Evolutionary conservation across 2,329 filamentous ascomycete genomes (phyloP).

Genomic region (Podosphaera leucotricha): DNA sequence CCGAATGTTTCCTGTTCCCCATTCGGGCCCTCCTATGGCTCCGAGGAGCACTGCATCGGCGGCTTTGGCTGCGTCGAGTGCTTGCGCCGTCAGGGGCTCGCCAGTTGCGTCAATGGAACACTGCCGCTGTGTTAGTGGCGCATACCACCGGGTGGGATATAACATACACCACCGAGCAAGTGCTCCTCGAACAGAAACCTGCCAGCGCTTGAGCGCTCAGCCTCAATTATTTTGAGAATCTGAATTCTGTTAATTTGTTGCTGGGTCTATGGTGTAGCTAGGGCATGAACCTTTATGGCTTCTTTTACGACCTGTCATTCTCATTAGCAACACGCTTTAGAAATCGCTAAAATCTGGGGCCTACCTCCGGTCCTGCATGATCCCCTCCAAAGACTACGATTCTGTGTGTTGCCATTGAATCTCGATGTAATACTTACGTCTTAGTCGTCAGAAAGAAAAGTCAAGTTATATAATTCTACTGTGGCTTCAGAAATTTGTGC

Average conservation of each 20-base stretch:
- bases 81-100: conserved; percentile 56
- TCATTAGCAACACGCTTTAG: conserved; percentile 3
- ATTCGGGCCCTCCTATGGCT: conserved; percentile 89
- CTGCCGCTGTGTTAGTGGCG: conserved; percentile 22
- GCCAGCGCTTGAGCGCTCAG: conserved; percentile 38
- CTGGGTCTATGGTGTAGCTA: background rate
- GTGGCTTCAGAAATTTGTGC: too few relatives aligned
- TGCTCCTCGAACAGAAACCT: conserved; percentile 83
- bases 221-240: conserved; percentile 61
- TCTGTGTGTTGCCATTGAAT: conserved; percentile 43
- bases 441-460: too few relatives aligned
- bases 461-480: too few relatives aligned
- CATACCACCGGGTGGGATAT: background rate
- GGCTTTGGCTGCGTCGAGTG: conserved; percentile 57
- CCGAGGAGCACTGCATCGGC: conserved; percentile 82
- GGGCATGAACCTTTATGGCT: conserved; percentile 53
- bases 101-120: conserved; percentile 71
- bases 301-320: conserved; percentile 49
- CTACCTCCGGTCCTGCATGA: conserved; percentile 67
- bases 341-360: conserved; percentile 10
- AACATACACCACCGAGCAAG: conserved; percentile 69
- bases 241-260: conserved; percentile 17
- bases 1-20: conserved; percentile 69
- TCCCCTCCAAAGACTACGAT: conserved; percentile 67
- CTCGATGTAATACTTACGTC: background rate